These are phyloP conservation scores for Teratosphaeria destructans DNA, from an alignment of 2,329 filamentous ascomycete genomes.

Conservation along the genomic window DNA sequence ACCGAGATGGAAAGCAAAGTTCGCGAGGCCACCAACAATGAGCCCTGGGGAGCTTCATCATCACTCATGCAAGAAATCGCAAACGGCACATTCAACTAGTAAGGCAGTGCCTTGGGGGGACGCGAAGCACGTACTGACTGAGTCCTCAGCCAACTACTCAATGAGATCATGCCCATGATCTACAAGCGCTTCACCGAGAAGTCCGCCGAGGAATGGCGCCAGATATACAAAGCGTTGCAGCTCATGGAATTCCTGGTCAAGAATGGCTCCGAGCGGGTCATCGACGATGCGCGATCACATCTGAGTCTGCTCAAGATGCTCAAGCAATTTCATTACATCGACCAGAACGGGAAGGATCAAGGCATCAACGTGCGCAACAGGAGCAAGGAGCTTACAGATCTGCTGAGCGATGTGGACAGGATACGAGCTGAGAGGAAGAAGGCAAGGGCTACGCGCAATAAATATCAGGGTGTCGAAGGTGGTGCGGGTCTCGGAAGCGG, in stretches of 20 bases:
- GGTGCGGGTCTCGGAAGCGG: constrained; percentile 52
- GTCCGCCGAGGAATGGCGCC: constrained; percentile 93
- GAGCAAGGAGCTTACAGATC: constrained; percentile 86
- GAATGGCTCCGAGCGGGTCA: constrained; percentile 92
- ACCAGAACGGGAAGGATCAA: constrained; percentile 94
- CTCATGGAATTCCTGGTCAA: constrained; percentile 95
- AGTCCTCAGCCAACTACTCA: constrained; percentile 68
- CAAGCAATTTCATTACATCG: constrained; percentile 93
- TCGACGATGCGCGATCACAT: constrained; percentile 92
- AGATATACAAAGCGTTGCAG: constrained; percentile 96
- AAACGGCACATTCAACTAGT: constrained; percentile 98
- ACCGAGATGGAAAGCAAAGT: constrained; percentile 84
- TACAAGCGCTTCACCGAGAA: constrained; percentile 99
- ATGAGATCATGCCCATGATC: constrained; percentile 99
- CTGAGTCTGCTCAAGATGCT: constrained; percentile 96
- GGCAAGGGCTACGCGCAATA: constrained; percentile 77
- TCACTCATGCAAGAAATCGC: constrained; percentile 95
- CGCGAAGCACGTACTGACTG: constrained; percentile 15
- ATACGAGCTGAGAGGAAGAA: constrained; percentile 75
- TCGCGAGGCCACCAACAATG: constrained; percentile 96
- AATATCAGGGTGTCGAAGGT: constrained; percentile 90
- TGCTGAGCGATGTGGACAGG: constrained; percentile 83
- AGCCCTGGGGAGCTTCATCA: constrained; percentile 84
- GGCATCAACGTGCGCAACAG: constrained; percentile 95
- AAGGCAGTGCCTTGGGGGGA: constrained; percentile 27